Percentiles rank a stretch among this genome's conserved stretches.
Evolutionary conservation across 495 filamentous ascomycete species (phyloP).

Genomic region (Venustampulla echinocandica): DNA sequence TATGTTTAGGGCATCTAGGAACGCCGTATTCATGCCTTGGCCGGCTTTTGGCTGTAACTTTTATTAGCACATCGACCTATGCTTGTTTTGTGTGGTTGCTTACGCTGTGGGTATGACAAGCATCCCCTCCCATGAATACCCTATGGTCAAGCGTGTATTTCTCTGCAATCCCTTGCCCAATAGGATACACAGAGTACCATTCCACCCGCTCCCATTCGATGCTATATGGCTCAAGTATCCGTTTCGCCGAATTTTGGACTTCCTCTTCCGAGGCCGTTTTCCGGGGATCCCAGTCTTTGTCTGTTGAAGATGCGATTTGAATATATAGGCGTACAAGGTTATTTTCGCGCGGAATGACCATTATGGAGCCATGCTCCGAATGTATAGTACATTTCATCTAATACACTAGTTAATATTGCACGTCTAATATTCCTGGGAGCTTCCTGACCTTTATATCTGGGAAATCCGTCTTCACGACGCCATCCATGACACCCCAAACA

Average conservation of each 20-base stretch:
- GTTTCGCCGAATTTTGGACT: constrained; percentile 56
- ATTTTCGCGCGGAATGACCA: constrained; percentile 68
- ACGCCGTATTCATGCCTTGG: constrained; percentile 79
- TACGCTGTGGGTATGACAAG: constrained; percentile 70
- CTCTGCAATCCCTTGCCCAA: constrained; percentile 65
- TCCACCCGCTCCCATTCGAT: constrained; percentile 63
- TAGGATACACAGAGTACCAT: constrained; percentile 62
- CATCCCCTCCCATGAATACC: constrained; percentile 74
- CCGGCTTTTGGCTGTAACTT: constrained; percentile 63
- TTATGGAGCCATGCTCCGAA: constrained; percentile 58
- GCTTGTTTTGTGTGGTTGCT: too few relatives aligned
- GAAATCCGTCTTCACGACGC: constrained; percentile 66
- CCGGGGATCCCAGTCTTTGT: constrained; percentile 51
- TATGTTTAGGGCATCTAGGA: constrained; percentile 74
- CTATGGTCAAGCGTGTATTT: constrained; percentile 58
- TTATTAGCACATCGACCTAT: too few relatives aligned
- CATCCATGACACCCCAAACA: constrained; percentile 73
- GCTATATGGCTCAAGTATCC: constrained; percentile 56
- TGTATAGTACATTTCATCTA: constrained; percentile 88
- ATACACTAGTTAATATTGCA: neutral
- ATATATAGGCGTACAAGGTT: constrained; percentile 72
- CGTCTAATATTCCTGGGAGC: neutral
- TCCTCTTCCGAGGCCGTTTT: constrained; percentile 56
- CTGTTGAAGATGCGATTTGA: constrained; percentile 59
- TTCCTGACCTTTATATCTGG: constrained; percentile 56